These are phyloP conservation scores for Phytophthora niederhauseri DNA, from an alignment of 352 stramenopile species.

Conservation along the genomic window DNA sequence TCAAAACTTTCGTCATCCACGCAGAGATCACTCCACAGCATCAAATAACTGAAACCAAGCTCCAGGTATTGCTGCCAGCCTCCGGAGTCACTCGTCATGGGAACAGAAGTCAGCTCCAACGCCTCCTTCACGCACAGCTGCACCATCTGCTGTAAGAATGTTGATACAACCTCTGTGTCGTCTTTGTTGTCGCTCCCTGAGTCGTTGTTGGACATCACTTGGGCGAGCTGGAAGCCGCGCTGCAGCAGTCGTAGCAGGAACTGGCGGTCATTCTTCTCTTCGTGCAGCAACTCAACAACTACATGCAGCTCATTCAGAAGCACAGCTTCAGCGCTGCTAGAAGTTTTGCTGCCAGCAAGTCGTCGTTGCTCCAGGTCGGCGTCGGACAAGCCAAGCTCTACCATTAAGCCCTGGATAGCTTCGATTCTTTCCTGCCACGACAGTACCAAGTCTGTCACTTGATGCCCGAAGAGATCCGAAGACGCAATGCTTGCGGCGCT, in stretches of 20 bases:
- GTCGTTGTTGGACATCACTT: slow-evolving; percentile 27
- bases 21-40: slow-evolving; percentile 43
- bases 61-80: slow-evolving; percentile 46
- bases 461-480: slow-evolving; percentile 49
- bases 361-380: slow-evolving; percentile 57
- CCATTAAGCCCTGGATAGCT: slow-evolving; percentile 54
- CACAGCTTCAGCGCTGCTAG: slow-evolving; percentile 41
- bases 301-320: slow-evolving; percentile 69
- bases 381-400: slow-evolving; percentile 70
- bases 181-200: background rate
- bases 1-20: slow-evolving; percentile 35
- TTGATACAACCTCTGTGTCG: slow-evolving; percentile 9
- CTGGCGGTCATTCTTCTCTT: slow-evolving; percentile 57
- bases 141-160: slow-evolving; percentile 46
- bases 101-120: slow-evolving; percentile 5
- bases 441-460: slow-evolving; percentile 56
- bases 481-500: slow-evolving; percentile 33
- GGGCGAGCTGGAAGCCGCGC: slow-evolving; percentile 57
- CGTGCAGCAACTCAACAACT: slow-evolving; percentile 67
- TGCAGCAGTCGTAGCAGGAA: slow-evolving; percentile 68
- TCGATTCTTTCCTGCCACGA: slow-evolving; percentile 59
- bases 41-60: slow-evolving; percentile 53
- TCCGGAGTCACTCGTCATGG: background rate
- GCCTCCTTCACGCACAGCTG: slow-evolving; percentile 46
- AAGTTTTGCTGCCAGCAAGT: slow-evolving; percentile 31